Base-by-base conservation (phyloP, 2,329 filamentous ascomycete species). In the Orbilia quercus region DNA sequence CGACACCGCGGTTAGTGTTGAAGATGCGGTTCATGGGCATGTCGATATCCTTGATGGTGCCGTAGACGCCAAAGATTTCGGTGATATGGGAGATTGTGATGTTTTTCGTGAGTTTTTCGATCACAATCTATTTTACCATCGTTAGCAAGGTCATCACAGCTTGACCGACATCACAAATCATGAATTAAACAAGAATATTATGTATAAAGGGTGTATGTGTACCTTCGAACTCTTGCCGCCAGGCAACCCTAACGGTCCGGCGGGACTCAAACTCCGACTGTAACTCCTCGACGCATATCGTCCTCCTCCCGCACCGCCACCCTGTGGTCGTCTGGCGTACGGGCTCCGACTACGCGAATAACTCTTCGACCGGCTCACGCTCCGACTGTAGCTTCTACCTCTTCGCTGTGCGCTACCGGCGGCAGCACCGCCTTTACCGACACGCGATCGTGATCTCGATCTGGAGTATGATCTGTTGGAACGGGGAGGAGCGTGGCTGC, bases 61-160 rank as follows among this genome's bases (percentile, higher is more conserved):
- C 95, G 80, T 95, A 99, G 38, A 87, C 85, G 53, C 91, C 90
- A 79, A 99, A 99, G 72, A 99, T 96, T 80, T 99, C 95, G 76
- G 88, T 86, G 5, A 99, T 83, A 78, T 99, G 95, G 16, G 87
- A 86, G 80, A 94, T 91, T 69, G 91, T 96, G 77, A 99, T 90
- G 79, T 96, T 98, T 81, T 96, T 96, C 2, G 94, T 96, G 79
- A 99, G 85, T 75, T 96, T 93, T 81, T 99, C 95, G 50, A 99
- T 90, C 16, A 99, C 92, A 79, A 99, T 93, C 91, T 97, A n/a
- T n/a, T n/a, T n/a, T n/a, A n/a, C n/a, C n/a, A n/a, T n/a, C n/a
- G n/a, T n/a, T n/a, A n/a, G n/a, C n/a, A n/a, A n/a, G n/a, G n/a
- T n/a, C n/a, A n/a, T n/a, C n/a, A n/a, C n/a, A n/a, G n/a, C n/a